Conservation (phyloP, 2,329 filamentous ascomycete genomes). For the Scedosporium boydii region DNA sequence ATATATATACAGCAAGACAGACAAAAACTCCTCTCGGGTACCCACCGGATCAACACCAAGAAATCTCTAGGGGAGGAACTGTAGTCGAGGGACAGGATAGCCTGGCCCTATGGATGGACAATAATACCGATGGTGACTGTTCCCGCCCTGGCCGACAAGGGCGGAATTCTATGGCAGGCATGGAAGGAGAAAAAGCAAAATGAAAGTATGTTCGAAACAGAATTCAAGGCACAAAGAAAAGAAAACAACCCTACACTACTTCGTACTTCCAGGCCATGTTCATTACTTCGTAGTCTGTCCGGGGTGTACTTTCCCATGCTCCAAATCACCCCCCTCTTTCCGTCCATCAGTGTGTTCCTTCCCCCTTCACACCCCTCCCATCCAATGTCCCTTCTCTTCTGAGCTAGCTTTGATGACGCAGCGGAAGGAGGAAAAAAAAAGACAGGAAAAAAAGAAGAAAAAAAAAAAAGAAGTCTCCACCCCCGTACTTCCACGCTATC, state of each 20-base stretch:
- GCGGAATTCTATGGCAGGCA: not conserved
- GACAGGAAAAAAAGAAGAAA: not conserved
- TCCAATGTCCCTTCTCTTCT: not conserved
- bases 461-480: not conserved
- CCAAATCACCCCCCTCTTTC: slow-evolving; percentile 1
- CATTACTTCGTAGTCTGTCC: not conserved
- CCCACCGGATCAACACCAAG: not conserved
- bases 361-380: not conserved
- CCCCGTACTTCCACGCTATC: not conserved
- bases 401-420: not conserved
- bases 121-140: not conserved
- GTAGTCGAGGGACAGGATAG: not conserved
- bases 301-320: not conserved
- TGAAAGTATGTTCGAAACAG: not conserved
- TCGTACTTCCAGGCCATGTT: not conserved
- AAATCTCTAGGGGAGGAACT: not conserved
- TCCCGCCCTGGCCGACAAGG: not conserved
- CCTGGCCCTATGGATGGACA: not conserved
- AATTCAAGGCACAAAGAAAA: slow-evolving; percentile 1
- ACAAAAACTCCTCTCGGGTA: not conserved
- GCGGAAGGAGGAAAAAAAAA: not conserved
- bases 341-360: not conserved
- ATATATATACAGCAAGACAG: not conserved
- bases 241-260: not conserved
- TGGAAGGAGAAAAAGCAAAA: not conserved